These are phyloP conservation scores for Colletotrichum navitas DNA, from an alignment of 2,329 filamentous ascomycete genomes.

Conservation along the genomic window DNA sequence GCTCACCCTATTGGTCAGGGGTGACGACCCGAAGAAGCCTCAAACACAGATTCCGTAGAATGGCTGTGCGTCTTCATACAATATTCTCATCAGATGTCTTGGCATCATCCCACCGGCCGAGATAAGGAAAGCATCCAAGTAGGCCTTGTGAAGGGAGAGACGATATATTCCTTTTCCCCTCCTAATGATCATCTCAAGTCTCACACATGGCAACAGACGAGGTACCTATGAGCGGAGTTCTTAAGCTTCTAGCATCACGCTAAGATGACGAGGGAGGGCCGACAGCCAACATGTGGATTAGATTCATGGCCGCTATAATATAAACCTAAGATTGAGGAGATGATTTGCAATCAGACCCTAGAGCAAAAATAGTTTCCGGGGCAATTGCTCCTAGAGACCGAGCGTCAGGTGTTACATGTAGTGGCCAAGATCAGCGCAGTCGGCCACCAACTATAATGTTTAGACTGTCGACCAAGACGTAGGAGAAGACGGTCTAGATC, in stretches of 20 bases:
- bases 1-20: too few species aligned
- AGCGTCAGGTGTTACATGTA: too few species aligned
- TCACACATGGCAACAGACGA: background rate
- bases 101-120: background rate
- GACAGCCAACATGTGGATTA: accelerated
- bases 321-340: background rate
- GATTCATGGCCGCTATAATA: accelerated
- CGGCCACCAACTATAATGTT: too few species aligned
- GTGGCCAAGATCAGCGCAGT: background rate
- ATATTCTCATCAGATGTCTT: slow-evolving; percentile 7
- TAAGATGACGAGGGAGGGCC: background rate
- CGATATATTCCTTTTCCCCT: background rate
- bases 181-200: background rate
- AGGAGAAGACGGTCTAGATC: background rate
- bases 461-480: too few species aligned
- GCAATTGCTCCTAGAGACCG: background rate
- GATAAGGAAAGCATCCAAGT: background rate
- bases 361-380: background rate
- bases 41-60: too few species aligned
- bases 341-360: too few species aligned
- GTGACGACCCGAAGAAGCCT: too few species aligned
- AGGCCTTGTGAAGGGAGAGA: background rate
- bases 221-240: background rate
- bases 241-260: too few species aligned
- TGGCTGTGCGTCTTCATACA: background rate